Percentiles rank a stretch among this genome's conserved stretches.
Evolutionary conservation across 495 filamentous ascomycete genomes (phyloP).

Genomic region (Penicillium canescens): DNA sequence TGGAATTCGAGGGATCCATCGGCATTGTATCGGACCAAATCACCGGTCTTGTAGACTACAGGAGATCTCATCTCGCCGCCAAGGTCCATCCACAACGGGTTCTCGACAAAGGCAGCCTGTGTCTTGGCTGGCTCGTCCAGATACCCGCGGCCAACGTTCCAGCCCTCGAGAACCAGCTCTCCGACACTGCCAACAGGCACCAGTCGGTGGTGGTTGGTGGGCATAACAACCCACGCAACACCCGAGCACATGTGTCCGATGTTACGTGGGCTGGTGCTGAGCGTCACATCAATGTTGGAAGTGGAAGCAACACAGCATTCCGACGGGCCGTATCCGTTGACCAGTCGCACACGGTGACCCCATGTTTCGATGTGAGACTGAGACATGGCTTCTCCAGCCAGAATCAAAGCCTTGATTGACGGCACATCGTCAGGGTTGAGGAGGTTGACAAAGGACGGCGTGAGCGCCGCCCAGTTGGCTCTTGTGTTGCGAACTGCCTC

Average conservation of each 20-base stretch:
- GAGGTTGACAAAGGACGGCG: slow-evolving; percentile 39
- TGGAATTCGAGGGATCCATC: slow-evolving; percentile 26
- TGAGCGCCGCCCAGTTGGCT: slow-evolving; percentile 38
- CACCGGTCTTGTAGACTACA: slow-evolving; percentile 38
- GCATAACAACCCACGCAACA: slow-evolving; percentile 37
- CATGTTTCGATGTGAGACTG: slow-evolving; percentile 41
- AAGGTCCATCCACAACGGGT: slow-evolving; percentile 36
- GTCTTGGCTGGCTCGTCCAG: slow-evolving; percentile 39
- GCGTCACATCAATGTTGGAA: background rate
- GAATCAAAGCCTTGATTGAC: slow-evolving; percentile 29
- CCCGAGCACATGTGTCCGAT: slow-evolving; percentile 14
- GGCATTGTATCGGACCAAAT: slow-evolving; percentile 22
- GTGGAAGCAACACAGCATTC: slow-evolving; percentile 36
- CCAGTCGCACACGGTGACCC: slow-evolving; percentile 39
- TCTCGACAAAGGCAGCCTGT: slow-evolving; percentile 32
- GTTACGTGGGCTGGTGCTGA: slow-evolving; percentile 2
- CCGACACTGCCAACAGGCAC: slow-evolving; percentile 42
- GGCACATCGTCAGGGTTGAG: slow-evolving; percentile 37
- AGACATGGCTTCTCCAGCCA: slow-evolving; percentile 46
- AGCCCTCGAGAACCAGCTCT: slow-evolving; percentile 46
- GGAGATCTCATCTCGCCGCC: slow-evolving; percentile 1
- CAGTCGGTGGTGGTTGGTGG: slow-evolving; percentile 30
- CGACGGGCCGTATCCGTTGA: slow-evolving; percentile 58
- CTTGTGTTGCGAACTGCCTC: slow-evolving; percentile 34
- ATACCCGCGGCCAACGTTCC: slow-evolving; percentile 40